These are phyloP conservation scores for Sarcomyxa edulis DNA, from an alignment of 768 basidiomycete genomes.

Conservation along the genomic window DNA sequence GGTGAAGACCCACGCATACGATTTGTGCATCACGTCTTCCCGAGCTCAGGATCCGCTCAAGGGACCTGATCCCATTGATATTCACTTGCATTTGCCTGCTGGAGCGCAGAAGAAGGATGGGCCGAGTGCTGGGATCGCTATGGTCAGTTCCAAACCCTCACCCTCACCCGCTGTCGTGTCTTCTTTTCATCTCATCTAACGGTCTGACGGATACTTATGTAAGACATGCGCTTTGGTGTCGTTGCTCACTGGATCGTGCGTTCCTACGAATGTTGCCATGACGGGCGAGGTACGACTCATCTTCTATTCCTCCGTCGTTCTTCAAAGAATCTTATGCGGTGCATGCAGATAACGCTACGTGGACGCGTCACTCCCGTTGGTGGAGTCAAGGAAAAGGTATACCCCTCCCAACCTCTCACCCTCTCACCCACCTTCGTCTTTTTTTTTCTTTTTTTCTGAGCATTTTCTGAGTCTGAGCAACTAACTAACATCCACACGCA, in stretches of 20 bases:
- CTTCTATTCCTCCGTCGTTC: background rate
- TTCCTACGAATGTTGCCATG: conserved; percentile 75
- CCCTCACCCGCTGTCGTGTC: background rate
- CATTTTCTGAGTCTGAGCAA: conserved; percentile 2
- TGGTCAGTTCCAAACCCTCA: conserved; percentile 51
- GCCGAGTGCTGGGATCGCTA: conserved; percentile 85
- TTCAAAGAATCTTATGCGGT: background rate
- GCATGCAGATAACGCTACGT: conserved; percentile 68
- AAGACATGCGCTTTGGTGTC: conserved; percentile 86
- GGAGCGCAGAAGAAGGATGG: conserved; percentile 95
- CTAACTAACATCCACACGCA: background rate
- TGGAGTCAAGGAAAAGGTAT: conserved; percentile 82
- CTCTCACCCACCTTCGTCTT: too few species aligned
- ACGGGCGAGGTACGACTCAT: conserved; percentile 69
- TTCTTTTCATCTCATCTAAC: conserved; percentile 1
- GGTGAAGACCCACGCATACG: conserved; percentile 85
- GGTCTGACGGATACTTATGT: background rate
- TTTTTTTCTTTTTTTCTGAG: background rate
- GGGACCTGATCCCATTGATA: conserved; percentile 65
- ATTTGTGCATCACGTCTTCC: conserved; percentile 67
- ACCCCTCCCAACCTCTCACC: too few species aligned
- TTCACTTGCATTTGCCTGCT: conserved; percentile 85
- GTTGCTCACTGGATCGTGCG: conserved; percentile 69
- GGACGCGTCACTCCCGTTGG: conserved; percentile 82
- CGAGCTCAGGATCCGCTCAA: conserved; percentile 72